Evolutionary conservation across 2,329 filamentous ascomycete genomes (phyloP).

Genomic region (Pseudovirgaria hyperparasitica): DNA sequence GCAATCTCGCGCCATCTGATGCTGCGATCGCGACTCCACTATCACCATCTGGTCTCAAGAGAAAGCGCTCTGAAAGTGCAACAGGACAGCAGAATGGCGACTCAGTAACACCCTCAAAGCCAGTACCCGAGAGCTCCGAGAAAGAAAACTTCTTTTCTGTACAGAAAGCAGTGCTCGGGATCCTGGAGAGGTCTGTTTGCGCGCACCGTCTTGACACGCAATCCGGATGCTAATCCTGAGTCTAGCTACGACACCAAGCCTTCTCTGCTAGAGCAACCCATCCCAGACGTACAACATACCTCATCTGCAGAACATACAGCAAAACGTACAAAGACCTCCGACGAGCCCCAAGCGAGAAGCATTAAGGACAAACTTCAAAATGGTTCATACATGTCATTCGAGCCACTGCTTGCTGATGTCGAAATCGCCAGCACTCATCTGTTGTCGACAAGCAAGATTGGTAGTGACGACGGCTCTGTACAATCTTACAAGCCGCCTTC

Average conservation of each 20-base stretch:
- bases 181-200: conserved; percentile 26
- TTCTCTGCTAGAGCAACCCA: conserved; percentile 29
- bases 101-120: conserved; percentile 11
- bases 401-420: conserved; percentile 31
- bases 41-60: conserved; percentile 26
- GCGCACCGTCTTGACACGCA: conserved; percentile 2
- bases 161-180: conserved; percentile 28
- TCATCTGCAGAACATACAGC: conserved; percentile 24
- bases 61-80: conserved; percentile 30
- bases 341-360: conserved; percentile 14
- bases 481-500: no score
- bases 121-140: conserved; percentile 9
- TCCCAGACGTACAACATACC: no score
- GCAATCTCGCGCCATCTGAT: conserved; percentile 19
- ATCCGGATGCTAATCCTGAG: no score
- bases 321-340: conserved; percentile 32
- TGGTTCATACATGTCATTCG: conserved; percentile 27
- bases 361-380: conserved; percentile 26
- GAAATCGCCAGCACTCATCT: conserved; percentile 26
- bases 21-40: conserved; percentile 11
- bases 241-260: conserved; percentile 31
- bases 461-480: no score
- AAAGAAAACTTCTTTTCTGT: conserved; percentile 17
- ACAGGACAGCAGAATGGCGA: conserved; percentile 16
- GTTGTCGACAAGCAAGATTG: conserved; percentile 19